These are phyloP conservation scores for Globisporangium recalcitrans DNA, from an alignment of 352 stramenopile species.

Conservation along the genomic window DNA sequence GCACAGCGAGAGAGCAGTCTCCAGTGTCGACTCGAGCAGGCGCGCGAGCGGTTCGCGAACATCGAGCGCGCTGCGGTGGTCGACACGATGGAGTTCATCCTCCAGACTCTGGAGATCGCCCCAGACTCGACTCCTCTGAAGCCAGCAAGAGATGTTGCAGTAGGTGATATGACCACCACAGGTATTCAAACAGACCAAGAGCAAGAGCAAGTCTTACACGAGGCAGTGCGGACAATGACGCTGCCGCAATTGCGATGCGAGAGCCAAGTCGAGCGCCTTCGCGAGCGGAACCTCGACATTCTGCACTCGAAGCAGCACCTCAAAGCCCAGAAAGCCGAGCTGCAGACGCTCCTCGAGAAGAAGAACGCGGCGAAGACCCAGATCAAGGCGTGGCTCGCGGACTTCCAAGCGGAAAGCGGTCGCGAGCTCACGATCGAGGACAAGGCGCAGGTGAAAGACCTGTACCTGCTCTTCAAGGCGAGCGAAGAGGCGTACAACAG, in stretches of 20 bases:
- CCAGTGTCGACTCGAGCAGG: constrained; percentile 22
- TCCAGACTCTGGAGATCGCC: constrained; percentile 31
- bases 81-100: constrained; percentile 44
- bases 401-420: constrained; percentile 41
- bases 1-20: constrained; percentile 30
- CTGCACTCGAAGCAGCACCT: constrained; percentile 42
- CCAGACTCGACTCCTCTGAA: not conserved
- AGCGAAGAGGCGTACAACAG: constrained; percentile 45
- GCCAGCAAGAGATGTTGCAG: not conserved
- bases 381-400: constrained; percentile 64
- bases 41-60: constrained; percentile 21
- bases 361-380: constrained; percentile 51
- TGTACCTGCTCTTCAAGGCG: constrained; percentile 76
- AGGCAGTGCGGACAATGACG: constrained; percentile 8
- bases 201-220: not conserved
- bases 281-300: constrained; percentile 35
- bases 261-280: constrained; percentile 37
- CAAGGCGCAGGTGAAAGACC: constrained; percentile 68
- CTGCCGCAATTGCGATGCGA: constrained; percentile 36
- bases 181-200: constrained; percentile 12
- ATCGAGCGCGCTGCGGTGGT: constrained; percentile 36
- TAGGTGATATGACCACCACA: not conserved
- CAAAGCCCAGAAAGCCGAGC: constrained; percentile 24
- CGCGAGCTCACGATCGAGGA: constrained; percentile 71
- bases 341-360: constrained; percentile 27